Percentiles rank a stretch among this genome's conserved stretches.
These are phyloP conservation scores for Termitomyces sp. DNA, from an alignment of 768 basidiomycete species.

Conservation along the genomic window DNA sequence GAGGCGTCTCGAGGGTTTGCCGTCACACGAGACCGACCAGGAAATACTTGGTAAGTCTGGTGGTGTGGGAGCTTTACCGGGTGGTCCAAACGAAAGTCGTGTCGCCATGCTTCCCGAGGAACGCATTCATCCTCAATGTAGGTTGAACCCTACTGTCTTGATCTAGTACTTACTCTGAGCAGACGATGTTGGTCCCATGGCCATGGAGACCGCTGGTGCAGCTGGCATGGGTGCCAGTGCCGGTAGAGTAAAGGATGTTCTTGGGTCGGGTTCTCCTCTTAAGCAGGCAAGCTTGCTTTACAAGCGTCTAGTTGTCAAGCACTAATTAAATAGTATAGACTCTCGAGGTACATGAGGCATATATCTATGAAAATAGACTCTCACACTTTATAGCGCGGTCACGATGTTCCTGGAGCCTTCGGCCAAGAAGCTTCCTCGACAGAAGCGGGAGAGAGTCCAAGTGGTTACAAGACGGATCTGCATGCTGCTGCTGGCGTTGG, in stretches of 20 bases:
- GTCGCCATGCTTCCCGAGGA: conserved; percentile 12
- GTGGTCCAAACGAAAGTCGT: conserved; percentile 10
- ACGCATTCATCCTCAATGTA: conserved; percentile 1
- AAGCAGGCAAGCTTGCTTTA: not conserved
- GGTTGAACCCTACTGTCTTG: not conserved
- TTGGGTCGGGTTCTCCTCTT: not conserved
- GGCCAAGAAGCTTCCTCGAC: not conserved
- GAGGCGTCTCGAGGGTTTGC: conserved; percentile 15
- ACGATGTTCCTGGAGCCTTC: not conserved
- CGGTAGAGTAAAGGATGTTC: not conserved
- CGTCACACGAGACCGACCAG: conserved; percentile 10
- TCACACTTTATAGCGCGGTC: not conserved
- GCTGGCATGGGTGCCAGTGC: not conserved
- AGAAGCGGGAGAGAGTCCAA: not conserved
- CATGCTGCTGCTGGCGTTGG: not conserved
- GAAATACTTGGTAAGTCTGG: conserved; percentile 11
- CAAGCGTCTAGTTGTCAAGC: too few relatives aligned
- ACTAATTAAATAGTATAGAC: not conserved
- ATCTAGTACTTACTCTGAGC: too few relatives aligned
- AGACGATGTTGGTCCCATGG: not conserved
- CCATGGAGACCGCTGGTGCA: not conserved
- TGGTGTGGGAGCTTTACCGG: conserved; percentile 12
- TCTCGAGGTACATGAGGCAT: not conserved
- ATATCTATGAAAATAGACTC: too few relatives aligned
- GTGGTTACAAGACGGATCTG: not conserved